These are phyloP conservation scores for Candida tammaniensis DNA, from an alignment of 805 yeast species.

Conservation along the genomic window DNA sequence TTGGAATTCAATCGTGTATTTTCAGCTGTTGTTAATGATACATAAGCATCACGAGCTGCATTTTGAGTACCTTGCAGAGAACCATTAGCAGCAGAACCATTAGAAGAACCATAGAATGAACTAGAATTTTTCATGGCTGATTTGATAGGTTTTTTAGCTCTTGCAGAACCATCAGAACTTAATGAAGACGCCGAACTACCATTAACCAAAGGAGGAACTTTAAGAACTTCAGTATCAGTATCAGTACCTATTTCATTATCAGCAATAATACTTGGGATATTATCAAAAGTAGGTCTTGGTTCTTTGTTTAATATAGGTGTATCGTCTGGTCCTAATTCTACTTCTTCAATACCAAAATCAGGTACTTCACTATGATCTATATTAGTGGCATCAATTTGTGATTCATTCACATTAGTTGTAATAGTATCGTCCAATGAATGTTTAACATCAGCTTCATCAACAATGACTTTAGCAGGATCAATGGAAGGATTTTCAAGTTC, in stretches of 20 bases:
- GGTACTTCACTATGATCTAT: conserved; percentile 8
- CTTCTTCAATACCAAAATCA: conserved; percentile 26
- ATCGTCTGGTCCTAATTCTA: conserved; percentile 17
- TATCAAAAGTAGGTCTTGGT: conserved; percentile 31
- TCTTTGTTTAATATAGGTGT: conserved; percentile 21
- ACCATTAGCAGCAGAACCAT: conserved; percentile 3
- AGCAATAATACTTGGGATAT: conserved; percentile 24
- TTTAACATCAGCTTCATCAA: conserved; percentile 24
- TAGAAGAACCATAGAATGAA: conserved; percentile 17
- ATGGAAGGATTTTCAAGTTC: conserved; percentile 17
- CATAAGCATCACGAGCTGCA: conserved; percentile 62
- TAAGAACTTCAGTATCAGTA: conserved; percentile 2
- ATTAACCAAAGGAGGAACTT: conserved; percentile 21
- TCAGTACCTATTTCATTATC: conserved; percentile 18
- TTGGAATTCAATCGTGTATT: conserved; percentile 73
- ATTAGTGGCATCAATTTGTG: conserved; percentile 1
- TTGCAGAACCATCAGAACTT: conserved; percentile 21
- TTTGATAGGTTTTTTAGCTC: conserved; percentile 41
- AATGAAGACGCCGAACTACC: conserved; percentile 31
- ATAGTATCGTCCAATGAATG: not conserved
- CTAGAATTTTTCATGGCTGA: conserved; percentile 49
- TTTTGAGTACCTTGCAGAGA: conserved; percentile 13
- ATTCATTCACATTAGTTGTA: conserved; percentile 3
- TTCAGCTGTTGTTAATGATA: conserved; percentile 73
- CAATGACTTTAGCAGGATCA: conserved; percentile 21